These are phyloP conservation scores for Fusarium sp. DNA, from an alignment of 2,329 filamentous ascomycete species.

Conservation along the genomic window DNA sequence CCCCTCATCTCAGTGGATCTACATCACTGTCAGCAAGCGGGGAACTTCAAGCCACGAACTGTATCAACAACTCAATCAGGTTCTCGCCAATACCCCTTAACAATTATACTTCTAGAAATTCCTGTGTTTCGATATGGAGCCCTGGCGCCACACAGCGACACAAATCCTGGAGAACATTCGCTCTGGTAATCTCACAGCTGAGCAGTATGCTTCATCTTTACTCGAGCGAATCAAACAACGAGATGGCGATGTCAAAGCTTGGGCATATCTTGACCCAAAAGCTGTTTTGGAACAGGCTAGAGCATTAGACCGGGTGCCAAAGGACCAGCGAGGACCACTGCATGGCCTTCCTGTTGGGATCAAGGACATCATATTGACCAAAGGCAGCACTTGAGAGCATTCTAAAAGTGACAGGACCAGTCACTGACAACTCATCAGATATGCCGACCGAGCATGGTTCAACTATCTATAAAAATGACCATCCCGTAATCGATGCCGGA, in stretches of 20 bases:
- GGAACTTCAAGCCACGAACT: neutral
- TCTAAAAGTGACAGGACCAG: too few species aligned
- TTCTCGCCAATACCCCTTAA: accelerated
- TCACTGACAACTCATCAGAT: conserved; percentile 43
- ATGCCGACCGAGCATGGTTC: conserved; percentile 67
- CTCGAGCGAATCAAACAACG: conserved; percentile 55
- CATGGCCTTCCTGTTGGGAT: conserved; percentile 66
- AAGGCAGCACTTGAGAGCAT: conserved; percentile 50
- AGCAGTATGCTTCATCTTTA: conserved; percentile 59
- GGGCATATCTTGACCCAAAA: conserved; percentile 57
- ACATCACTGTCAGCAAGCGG: neutral
- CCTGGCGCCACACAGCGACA: conserved; percentile 50
- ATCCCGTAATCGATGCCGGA: conserved; percentile 58
- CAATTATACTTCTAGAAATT: neutral
- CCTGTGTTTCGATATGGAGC: neutral
- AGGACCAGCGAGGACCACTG: conserved; percentile 59
- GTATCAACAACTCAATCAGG: too few species aligned
- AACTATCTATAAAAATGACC: conserved; percentile 57
- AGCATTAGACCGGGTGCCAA: conserved; percentile 58
- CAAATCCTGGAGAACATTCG: conserved; percentile 51
- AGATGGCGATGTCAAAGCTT: conserved; percentile 58
- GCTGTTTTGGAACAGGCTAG: conserved; percentile 58
- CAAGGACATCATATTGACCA: conserved; percentile 68
- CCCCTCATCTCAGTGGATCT: conserved; percentile 14
- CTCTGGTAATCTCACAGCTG: conserved; percentile 55